Conservation (phyloP, 2,329 filamentous ascomycete genomes). For the Parafenestella ontariensis region DNA sequence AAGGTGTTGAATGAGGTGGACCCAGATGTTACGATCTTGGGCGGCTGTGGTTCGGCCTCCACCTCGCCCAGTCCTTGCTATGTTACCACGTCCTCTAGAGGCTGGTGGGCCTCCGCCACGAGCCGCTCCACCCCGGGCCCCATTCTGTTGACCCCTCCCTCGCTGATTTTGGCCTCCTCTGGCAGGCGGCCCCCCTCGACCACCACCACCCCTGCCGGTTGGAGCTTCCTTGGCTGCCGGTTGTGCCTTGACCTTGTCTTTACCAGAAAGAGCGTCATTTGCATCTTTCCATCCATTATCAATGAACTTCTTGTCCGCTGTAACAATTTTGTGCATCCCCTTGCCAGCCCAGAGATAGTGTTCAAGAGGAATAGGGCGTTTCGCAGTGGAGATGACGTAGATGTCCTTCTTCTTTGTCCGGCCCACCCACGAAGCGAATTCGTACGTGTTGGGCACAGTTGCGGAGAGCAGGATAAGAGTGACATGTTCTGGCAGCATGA, state of each 20-base stretch:
- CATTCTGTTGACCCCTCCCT: constrained; percentile 54
- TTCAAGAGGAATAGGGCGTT: constrained; percentile 91
- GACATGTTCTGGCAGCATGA: constrained; percentile 97
- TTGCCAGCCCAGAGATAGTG: constrained; percentile 97
- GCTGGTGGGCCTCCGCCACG: constrained; percentile 63
- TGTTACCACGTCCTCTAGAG: constrained; percentile 75
- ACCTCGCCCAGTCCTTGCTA: constrained; percentile 84
- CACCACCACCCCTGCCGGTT: constrained; percentile 60
- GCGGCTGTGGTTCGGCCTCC: constrained; percentile 88
- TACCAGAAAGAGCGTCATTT: constrained; percentile 79
- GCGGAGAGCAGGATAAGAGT: constrained; percentile 94
- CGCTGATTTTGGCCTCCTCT: constrained; percentile 61
- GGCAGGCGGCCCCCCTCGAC: constrained; percentile 52
- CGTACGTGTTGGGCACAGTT: constrained; percentile 95
- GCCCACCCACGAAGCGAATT: constrained; percentile 98
- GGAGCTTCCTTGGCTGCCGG: constrained; percentile 56
- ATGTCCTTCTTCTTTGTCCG: constrained; percentile 98
- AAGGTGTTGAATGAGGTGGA: constrained; percentile 90
- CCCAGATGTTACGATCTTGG: constrained; percentile 96
- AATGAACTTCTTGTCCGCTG: constrained; percentile 87
- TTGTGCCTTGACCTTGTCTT: constrained; percentile 73
- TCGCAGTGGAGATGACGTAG: constrained; percentile 97
- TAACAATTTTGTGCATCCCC: constrained; percentile 91
- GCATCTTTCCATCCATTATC: constrained; percentile 96
- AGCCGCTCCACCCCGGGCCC: constrained; percentile 57